Base-by-base conservation (phyloP, 2,329 filamentous ascomycete species). In the Bipolaris cookei region DNA sequence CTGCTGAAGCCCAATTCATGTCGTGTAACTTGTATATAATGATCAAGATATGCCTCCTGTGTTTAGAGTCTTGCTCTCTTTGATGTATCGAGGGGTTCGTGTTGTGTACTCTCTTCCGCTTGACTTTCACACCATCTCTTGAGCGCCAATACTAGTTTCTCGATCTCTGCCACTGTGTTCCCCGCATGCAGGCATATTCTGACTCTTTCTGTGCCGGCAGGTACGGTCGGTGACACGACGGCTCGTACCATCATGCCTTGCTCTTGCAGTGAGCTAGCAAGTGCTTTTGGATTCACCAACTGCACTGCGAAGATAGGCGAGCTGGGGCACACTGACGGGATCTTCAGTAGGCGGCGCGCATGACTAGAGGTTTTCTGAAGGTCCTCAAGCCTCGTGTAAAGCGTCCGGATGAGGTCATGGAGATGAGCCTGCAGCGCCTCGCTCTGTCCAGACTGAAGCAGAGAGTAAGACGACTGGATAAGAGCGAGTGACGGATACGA, bases 151-250 rank as follows among this genome's bases (percentile, higher is more conserved):
- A 76, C 67, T 4, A 80, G 69, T 16, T 34, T 63, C 30, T 70
- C 53, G 5, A 80, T 64, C 45, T 81, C 64, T 1, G 62, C 68
- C 14, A 67, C 56, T 2, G 77, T 80, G 49, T 80, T 80, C 6
- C 67, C 68, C 3, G 78, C 78, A 59, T 82, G 78, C 30, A 82
- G 58, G 16, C 76, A 73, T 1, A 81, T 57, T 21, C 78, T 69
- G 4, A 81, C 65, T n/a, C 80, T 69, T 44, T 69, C 69, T 18
- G 73, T 68, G 0, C 78, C 78, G 39, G 68, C 63, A 1, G 78
- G 77, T 3, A 82, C 79, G 4, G 76, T 76, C 1, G 79, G 80
- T 46, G 73, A 68, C 7, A 74, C 73, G 1, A 81, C 72, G 0
- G 77, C 70, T 41, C 74, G 64, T 2, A 76, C 71, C 66, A 74